Conservation (phyloP, 805 yeast species). For the Monosporozyma servazzii region DNA sequence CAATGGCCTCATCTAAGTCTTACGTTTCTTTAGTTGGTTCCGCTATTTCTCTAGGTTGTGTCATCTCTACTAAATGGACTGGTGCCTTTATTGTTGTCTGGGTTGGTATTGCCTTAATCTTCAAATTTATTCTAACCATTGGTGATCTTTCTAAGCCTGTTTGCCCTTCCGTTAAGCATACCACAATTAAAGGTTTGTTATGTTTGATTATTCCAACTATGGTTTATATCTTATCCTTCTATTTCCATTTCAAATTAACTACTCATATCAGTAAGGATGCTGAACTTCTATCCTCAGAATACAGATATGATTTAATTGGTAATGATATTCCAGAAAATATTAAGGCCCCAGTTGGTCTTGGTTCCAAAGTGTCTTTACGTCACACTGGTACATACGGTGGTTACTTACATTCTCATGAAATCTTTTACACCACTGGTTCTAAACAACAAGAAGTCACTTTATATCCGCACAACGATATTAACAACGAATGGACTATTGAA, state of each 20-base stretch:
- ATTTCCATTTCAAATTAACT: constrained; percentile 51
- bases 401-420: constrained; percentile 69
- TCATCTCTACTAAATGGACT: constrained; percentile 72
- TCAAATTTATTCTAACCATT: constrained; percentile 58
- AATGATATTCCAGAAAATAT: constrained; percentile 51
- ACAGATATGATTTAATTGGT: constrained; percentile 54
- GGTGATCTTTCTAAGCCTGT: constrained; percentile 58
- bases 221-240: constrained; percentile 53
- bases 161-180: constrained; percentile 38
- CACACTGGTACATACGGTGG: constrained; percentile 71
- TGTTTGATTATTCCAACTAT: constrained; percentile 50
- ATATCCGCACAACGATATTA: constrained; percentile 67
- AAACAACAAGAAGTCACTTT: constrained; percentile 76
- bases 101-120: constrained; percentile 53
- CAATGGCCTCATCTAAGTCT: constrained; percentile 51
- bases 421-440: constrained; percentile 66
- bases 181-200: constrained; percentile 41
- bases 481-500: constrained; percentile 66
- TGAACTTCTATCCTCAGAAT: constrained; percentile 63
- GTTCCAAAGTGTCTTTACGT: constrained; percentile 57
- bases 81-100: constrained; percentile 71
- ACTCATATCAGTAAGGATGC: constrained; percentile 58
- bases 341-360: constrained; percentile 62
- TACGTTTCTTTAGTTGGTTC: constrained; percentile 48
- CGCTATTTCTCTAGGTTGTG: constrained; percentile 59